Evolutionary conservation across 208 protist species (phyloP).

Genomic region (Angomonas ambiguus): DNA sequence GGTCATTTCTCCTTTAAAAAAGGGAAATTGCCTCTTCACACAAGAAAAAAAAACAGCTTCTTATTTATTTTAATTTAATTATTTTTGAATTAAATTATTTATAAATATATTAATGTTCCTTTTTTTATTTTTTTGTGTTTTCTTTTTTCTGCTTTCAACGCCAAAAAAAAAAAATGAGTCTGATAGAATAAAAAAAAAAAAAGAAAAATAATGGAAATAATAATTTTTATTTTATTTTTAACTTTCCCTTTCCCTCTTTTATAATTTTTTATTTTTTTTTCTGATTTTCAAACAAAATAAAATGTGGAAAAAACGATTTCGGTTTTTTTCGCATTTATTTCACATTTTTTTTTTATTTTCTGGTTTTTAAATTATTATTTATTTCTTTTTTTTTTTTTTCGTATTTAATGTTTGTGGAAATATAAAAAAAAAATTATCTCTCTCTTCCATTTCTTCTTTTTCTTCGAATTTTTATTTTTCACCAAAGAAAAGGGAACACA

Average conservation of each 20-base stretch:
- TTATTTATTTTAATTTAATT: neutral
- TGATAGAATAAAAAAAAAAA: neutral
- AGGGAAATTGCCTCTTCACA: too few relatives aligned
- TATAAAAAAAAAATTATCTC: neutral
- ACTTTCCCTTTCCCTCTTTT: slow-evolving; percentile 4
- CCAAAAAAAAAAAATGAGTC: neutral
- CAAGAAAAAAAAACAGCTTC: neutral
- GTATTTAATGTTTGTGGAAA: neutral
- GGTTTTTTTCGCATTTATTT: neutral
- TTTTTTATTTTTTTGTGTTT: slow-evolving; percentile 1
- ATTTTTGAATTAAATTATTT: neutral
- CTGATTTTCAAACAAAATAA: neutral
- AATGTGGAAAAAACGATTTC: slow-evolving; percentile 5
- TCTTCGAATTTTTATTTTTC: neutral
- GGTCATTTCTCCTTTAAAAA: too few relatives aligned
- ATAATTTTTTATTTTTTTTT: too few relatives aligned
- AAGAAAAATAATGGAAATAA: neutral
- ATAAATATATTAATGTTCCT: neutral
- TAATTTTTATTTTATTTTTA: slow-evolving; percentile 4
- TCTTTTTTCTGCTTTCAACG: neutral
- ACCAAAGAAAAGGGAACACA: neutral
- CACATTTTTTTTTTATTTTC: too few relatives aligned
- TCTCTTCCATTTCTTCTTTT: neutral
- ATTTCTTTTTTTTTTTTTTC: neutral
- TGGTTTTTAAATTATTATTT: neutral